A percentile compares a stretch with the other conserved stretches of the same genome.
phyloP scores from a whole-genome alignment of 108 stramenopile species.

The Skeletonema menzelii region DNA sequence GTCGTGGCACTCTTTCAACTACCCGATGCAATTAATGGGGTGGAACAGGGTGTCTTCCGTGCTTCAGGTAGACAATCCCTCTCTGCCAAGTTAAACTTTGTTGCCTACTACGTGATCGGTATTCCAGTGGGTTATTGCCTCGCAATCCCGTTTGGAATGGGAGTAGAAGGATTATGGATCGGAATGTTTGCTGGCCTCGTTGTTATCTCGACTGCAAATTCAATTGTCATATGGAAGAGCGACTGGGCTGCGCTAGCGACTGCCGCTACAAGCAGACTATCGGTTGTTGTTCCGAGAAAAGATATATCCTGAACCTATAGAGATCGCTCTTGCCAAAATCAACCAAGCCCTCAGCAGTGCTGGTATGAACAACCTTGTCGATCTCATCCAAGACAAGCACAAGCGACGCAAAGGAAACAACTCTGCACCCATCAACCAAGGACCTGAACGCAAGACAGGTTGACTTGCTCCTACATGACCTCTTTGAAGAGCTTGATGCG shows the following conservation, averaged over 20 bases:
- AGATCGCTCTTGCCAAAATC: no score
- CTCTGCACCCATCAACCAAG: no score
- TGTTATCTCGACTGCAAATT: conserved; percentile 7
- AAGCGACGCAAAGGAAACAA: no score
- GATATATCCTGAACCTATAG: neutral
- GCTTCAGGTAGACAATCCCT: conserved; percentile 37
- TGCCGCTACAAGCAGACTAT: neutral
- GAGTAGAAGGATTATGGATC: conserved; percentile 20
- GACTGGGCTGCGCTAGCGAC: neutral
- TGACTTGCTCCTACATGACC: no score
- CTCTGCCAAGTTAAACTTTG: conserved; percentile 41
- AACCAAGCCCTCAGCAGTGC: no score
- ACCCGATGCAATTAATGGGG: conserved; percentile 37
- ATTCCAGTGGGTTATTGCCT: conserved; percentile 42
- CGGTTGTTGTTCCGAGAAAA: neutral
- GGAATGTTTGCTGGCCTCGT: conserved; percentile 13
- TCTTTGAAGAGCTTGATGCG: no score
- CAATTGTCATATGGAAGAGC: neutral
- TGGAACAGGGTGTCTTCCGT: conserved; percentile 42
- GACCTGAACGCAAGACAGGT: no score
- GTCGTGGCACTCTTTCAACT: conserved; percentile 42
- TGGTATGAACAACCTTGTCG: no score
- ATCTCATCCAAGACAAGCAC: no score
- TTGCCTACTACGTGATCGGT: conserved; percentile 47
- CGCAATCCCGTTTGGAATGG: neutral